Evolutionary conservation across 768 basidiomycete species (phyloP).

Genomic region (Floccularia luteovirens): DNA sequence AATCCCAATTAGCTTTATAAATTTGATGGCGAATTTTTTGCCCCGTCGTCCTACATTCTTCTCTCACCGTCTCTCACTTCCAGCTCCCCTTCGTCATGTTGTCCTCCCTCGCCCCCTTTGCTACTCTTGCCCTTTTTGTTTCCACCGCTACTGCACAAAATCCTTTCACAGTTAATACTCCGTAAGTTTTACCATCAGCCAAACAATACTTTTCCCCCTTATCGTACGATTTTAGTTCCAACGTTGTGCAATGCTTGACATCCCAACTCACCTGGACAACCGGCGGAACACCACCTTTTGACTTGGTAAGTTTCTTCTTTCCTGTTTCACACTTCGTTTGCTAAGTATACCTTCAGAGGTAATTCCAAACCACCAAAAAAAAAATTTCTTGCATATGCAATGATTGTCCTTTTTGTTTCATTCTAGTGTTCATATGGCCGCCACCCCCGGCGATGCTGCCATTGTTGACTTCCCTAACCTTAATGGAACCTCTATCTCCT

Average conservation of each 20-base stretch:
- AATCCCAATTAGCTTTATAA: slow-evolving; percentile 13
- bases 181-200: slow-evolving; percentile 36
- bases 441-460: slow-evolving; percentile 31
- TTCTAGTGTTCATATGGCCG: slow-evolving; percentile 48
- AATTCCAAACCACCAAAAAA: no score
- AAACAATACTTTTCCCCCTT: slow-evolving; percentile 1
- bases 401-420: not conserved
- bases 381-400: not conserved
- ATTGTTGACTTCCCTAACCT: slow-evolving; percentile 38
- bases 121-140: slow-evolving; percentile 31
- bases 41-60: slow-evolving; percentile 11
- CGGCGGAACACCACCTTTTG: no score
- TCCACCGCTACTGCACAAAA: slow-evolving; percentile 38
- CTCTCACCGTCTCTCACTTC: slow-evolving; percentile 10
- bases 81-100: slow-evolving; percentile 17
- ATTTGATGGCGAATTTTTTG: slow-evolving; percentile 15
- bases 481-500: slow-evolving; percentile 35
- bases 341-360: no score
- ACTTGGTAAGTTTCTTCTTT: no score
- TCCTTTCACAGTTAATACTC: slow-evolving; percentile 55
- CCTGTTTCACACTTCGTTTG: no score
- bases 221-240: slow-evolving; percentile 24
- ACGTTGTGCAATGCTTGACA: slow-evolving; percentile 52
- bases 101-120: slow-evolving; percentile 18
- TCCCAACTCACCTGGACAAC: no score